A percentile compares a stretch with the other conserved stretches of the same genome.
Evolutionary conservation across 2,329 filamentous ascomycete genomes (phyloP).

Genomic region (Neoscytalidium dimidiatum): DNA sequence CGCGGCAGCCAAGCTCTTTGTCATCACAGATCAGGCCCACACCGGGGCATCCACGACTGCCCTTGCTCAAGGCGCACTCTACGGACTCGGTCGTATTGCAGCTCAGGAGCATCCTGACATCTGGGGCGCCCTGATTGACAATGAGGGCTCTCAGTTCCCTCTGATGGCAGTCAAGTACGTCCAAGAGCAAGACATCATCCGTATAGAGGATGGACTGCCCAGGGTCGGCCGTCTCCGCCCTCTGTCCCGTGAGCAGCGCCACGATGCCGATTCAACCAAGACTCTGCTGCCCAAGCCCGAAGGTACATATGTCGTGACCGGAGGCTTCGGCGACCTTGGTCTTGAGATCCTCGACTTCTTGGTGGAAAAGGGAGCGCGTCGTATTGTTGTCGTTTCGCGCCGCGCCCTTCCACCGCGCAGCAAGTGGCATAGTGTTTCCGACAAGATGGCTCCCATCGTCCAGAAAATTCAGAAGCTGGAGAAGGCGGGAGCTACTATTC

Average conservation of each 20-base stretch:
- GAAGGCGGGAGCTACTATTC: conserved; percentile 31
- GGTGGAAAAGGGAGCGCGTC: conserved; percentile 42
- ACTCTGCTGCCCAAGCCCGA: conserved; percentile 29
- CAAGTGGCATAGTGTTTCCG: conserved; percentile 28
- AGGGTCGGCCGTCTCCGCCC: conserved; percentile 35
- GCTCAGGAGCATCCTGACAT: conserved; percentile 41
- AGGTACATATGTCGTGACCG: conserved; percentile 49
- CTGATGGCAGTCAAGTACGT: conserved; percentile 42
- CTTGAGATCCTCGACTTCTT: conserved; percentile 41
- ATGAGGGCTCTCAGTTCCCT: conserved; percentile 34
- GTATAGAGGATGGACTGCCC: conserved; percentile 42
- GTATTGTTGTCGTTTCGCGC: conserved; percentile 45
- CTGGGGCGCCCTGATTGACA: conserved; percentile 44
- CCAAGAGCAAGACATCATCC: conserved; percentile 38
- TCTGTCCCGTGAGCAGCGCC: conserved; percentile 25
- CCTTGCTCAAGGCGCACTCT: conserved; percentile 38
- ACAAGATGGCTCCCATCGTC: conserved; percentile 21
- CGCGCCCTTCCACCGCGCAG: conserved; percentile 38
- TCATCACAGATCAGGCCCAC: conserved; percentile 31
- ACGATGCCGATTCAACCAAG: conserved; percentile 10
- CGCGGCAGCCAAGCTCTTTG: conserved; percentile 29
- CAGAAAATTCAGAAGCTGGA: conserved; percentile 26
- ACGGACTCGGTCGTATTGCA: conserved; percentile 42
- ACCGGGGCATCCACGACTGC: conserved; percentile 30
- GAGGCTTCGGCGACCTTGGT: conserved; percentile 45